These are phyloP conservation scores for Pelargonium australe DNA, from an alignment of 441 rosid genomes.

Conservation along the genomic window DNA sequence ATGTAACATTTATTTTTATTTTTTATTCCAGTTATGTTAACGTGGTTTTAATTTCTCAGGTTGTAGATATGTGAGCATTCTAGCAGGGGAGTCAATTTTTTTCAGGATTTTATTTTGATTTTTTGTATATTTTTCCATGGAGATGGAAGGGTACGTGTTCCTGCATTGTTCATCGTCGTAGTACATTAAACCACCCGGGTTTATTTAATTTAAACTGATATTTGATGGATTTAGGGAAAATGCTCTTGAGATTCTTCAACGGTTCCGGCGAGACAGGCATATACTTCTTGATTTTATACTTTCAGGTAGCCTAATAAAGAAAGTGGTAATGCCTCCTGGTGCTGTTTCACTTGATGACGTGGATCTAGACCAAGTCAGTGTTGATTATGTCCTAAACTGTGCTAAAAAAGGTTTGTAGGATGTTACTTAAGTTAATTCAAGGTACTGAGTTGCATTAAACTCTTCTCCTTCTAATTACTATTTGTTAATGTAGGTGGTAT, in stretches of 20 bases:
- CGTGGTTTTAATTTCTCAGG: conserved; percentile 17
- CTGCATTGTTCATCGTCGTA: neutral
- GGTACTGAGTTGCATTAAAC: neutral
- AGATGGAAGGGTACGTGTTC: conserved; percentile 50
- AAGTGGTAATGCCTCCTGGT: conserved; percentile 97
- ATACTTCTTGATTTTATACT: conserved; percentile 74
- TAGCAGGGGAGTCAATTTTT: conserved; percentile 14
- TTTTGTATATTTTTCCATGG: conserved; percentile 15
- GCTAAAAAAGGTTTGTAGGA: conserved; percentile 66
- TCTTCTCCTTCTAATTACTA: conserved; percentile 8
- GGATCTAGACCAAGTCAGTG: conserved; percentile 98
- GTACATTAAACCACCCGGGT: neutral
- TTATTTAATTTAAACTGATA: conserved; percentile 4
- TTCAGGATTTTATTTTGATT: conserved; percentile 6
- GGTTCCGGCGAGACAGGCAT: conserved; percentile 80
- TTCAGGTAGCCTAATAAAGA: conserved; percentile 81
- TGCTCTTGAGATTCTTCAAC: conserved; percentile 66
- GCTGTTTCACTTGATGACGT: conserved; percentile 94
- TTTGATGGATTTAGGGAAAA: conserved; percentile 47
- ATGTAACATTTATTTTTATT: neutral
- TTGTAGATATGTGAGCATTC: conserved; percentile 10
- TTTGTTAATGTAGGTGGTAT: conserved; percentile 46
- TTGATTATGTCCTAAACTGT: conserved; percentile 80
- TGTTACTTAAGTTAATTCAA: neutral
- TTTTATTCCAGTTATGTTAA: neutral